A percentile compares a stretch with the other conserved stretches of the same genome.
Conservation (phyloP, 176 grass and related monocot species). For the Musa beccarii region DNA sequence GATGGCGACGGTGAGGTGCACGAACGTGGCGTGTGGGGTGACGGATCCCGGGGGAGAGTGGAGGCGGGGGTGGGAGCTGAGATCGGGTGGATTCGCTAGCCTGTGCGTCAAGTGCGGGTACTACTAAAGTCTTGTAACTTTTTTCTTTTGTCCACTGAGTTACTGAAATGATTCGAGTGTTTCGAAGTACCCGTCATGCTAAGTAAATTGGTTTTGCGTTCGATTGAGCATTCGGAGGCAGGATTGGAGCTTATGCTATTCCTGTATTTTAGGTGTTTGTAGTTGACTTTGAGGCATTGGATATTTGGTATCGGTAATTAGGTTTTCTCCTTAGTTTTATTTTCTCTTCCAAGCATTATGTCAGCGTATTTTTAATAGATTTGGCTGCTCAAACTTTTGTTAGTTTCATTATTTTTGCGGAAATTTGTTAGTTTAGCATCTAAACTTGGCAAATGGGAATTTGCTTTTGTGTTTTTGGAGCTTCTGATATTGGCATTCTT, state of each 20-base stretch:
- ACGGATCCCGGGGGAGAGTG: slow-evolving; percentile 43
- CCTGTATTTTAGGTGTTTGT: too few relatives aligned
- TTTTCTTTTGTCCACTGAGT: too few relatives aligned
- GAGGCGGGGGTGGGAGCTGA: slow-evolving; percentile 82
- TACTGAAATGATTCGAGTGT: neutral
- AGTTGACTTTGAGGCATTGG: neutral
- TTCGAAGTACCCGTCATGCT: neutral
- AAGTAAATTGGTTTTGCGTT: neutral
- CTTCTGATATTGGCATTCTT: neutral
- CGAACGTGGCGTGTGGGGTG: slow-evolving; percentile 62
- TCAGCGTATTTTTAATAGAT: neutral
- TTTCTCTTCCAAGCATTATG: neutral
- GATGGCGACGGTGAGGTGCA: slow-evolving; percentile 44
- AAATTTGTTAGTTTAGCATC: too few relatives aligned
- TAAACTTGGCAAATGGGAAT: neutral
- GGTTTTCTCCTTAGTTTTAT: neutral
- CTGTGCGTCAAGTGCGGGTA: slow-evolving; percentile 99
- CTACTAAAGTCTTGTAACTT: slow-evolving; percentile 24
- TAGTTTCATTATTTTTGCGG: neutral
- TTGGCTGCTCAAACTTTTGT: neutral
- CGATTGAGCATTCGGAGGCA: neutral
- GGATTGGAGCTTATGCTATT: too few relatives aligned
- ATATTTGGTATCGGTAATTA: neutral
- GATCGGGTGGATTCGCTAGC: slow-evolving; percentile 63
- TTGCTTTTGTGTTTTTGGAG: neutral